These are phyloP conservation scores for Plasmodium malariae DNA, from an alignment of 169 alveolate genomes.

Conservation along the genomic window DNA sequence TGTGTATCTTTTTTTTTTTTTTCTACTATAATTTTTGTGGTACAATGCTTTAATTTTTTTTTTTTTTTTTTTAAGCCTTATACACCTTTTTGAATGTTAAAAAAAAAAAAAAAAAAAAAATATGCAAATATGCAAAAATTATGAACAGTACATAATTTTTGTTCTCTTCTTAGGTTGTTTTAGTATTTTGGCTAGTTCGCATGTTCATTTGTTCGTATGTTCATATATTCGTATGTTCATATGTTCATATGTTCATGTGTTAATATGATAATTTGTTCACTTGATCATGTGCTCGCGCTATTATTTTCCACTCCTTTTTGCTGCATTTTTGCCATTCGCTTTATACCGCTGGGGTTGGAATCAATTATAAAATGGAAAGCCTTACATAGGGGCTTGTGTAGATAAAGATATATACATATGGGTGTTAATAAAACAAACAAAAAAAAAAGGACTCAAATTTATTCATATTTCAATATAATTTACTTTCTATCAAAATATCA, in stretches of 20 bases:
- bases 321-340: neutral
- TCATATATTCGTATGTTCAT: too few relatives aligned
- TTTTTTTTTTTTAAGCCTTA: neutral
- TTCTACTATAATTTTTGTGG: too few relatives aligned
- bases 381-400: too few relatives aligned
- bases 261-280: neutral
- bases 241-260: too few relatives aligned
- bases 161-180: neutral
- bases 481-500: neutral
- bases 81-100: neutral
- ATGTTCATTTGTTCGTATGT: too few relatives aligned
- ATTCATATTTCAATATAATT: neutral
- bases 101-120: constrained; percentile 11
- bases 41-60: neutral
- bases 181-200: neutral
- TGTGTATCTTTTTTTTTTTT: too few relatives aligned
- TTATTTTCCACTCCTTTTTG: neutral
- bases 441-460: neutral
- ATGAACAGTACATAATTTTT: neutral
- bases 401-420: too few relatives aligned
- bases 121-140: neutral
- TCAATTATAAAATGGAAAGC: too few relatives aligned
- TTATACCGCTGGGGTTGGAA: neutral
- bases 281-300: neutral
- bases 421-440: neutral